Evolutionary conservation across 1,284 basidiomycete species (phyloP).

Genomic region (Trichosporon ovoides): DNA sequence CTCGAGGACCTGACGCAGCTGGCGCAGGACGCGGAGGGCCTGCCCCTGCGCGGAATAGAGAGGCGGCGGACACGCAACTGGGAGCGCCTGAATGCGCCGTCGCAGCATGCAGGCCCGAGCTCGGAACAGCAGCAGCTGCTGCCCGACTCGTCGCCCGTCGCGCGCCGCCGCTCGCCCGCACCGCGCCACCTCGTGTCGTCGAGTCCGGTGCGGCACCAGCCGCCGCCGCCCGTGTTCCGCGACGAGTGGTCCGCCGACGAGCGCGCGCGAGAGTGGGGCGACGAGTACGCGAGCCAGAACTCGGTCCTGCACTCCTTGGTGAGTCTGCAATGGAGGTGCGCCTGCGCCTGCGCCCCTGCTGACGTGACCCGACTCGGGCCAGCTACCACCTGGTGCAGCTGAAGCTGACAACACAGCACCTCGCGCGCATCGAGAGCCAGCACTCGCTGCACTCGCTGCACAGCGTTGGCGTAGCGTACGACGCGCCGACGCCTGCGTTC

Average conservation of each 20-base stretch:
- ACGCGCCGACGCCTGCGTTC: neutral
- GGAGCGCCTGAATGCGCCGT: conserved; percentile 19
- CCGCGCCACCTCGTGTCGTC: conserved; percentile 12
- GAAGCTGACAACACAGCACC: conserved; percentile 8
- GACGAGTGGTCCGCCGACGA: conserved; percentile 21
- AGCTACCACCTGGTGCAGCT: too few relatives aligned
- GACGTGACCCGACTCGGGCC: neutral
- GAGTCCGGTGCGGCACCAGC: conserved; percentile 20
- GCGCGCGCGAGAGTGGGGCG: conserved; percentile 22
- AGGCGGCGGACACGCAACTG: conserved; percentile 18
- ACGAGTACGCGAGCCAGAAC: conserved; percentile 21
- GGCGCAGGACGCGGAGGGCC: neutral
- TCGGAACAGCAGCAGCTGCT: neutral
- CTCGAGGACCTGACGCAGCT: neutral
- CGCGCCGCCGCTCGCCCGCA: conserved; percentile 4
- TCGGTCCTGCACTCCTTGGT: conserved; percentile 20
- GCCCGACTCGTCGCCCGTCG: conserved; percentile 1
- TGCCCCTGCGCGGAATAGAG: conserved; percentile 8
- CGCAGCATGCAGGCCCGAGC: neutral
- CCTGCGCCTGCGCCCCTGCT: too few relatives aligned
- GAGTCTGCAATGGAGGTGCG: too few relatives aligned
- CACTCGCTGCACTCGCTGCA: neutral
- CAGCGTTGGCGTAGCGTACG: neutral
- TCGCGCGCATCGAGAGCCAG: conserved; percentile 8
- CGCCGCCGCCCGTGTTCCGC: conserved; percentile 19